A percentile compares a stretch with the other conserved stretches of the same genome.
These are phyloP conservation scores for Alternaria arborescens DNA, from an alignment of 2,329 filamentous ascomycete species.

Conservation along the genomic window DNA sequence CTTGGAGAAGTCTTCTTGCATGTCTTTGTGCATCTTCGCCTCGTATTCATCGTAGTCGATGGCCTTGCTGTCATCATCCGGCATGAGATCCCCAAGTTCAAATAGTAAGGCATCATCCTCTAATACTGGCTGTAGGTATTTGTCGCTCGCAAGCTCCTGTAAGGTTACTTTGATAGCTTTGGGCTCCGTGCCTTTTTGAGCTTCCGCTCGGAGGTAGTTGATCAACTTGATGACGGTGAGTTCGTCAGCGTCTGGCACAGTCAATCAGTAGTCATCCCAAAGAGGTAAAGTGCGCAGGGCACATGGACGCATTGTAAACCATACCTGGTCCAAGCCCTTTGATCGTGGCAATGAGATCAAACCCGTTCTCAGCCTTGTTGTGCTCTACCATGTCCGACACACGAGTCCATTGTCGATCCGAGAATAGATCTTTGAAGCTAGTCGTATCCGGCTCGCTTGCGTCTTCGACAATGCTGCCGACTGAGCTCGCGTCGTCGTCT, in stretches of 20 bases:
- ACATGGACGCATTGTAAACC: constrained; percentile 4
- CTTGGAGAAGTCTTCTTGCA: constrained; percentile 42
- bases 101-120: constrained; percentile 91
- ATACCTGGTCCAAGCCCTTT: constrained; percentile 43
- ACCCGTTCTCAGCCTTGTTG: constrained; percentile 38
- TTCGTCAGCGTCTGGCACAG: constrained; percentile 40
- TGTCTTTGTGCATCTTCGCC: constrained; percentile 53
- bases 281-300: constrained; percentile 21
- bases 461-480: constrained; percentile 46
- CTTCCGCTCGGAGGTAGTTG: constrained; percentile 59
- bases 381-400: constrained; percentile 41
- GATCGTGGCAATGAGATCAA: constrained; percentile 38
- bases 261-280: constrained; percentile 27
- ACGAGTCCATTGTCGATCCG: constrained; percentile 41
- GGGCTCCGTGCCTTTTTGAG: constrained; percentile 47
- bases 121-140: constrained; percentile 82
- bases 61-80: constrained; percentile 35
- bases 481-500: constrained; percentile 43
- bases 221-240: constrained; percentile 49
- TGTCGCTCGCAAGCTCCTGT: constrained; percentile 74
- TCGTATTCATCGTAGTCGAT: constrained; percentile 48
- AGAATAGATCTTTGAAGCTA: constrained; percentile 49
- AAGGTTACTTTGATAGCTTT: constrained; percentile 65
- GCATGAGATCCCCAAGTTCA: constrained; percentile 78
- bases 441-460: constrained; percentile 47